Evolutionary conservation across 768 basidiomycete genomes (phyloP).

Genomic region (Austroboletus eburneus): DNA sequence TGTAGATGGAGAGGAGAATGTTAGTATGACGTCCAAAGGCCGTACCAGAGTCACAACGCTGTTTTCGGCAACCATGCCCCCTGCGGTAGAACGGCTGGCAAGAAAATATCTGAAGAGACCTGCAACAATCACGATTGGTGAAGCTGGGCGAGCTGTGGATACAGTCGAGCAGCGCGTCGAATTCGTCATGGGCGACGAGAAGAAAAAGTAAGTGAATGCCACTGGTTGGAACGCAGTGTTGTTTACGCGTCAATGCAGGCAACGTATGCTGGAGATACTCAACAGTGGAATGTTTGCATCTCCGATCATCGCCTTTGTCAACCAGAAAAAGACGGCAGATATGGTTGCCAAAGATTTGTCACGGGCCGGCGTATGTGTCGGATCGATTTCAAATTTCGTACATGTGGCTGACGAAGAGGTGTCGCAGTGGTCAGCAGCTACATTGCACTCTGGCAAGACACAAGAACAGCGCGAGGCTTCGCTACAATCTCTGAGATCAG

Average conservation of each 20-base stretch:
- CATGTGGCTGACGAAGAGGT: neutral
- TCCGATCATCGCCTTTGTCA: conserved; percentile 98
- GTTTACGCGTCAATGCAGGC: conserved; percentile 41
- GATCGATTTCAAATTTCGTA: neutral
- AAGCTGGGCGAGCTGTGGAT: conserved; percentile 96
- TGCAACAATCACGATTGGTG: conserved; percentile 96
- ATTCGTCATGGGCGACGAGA: conserved; percentile 88
- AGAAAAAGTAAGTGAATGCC: conserved; percentile 74
- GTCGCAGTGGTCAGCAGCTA: conserved; percentile 80
- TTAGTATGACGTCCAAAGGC: conserved; percentile 45
- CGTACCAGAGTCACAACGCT: conserved; percentile 90
- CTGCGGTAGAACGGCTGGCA: conserved; percentile 92
- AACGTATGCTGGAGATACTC: conserved; percentile 85
- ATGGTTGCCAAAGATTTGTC: conserved; percentile 94
- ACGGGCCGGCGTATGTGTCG: conserved; percentile 72
- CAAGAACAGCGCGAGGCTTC: conserved; percentile 97
- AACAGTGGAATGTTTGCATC: conserved; percentile 78
- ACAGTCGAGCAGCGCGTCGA: conserved; percentile 97
- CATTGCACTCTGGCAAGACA: conserved; percentile 94
- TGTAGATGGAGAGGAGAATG: conserved; percentile 63
- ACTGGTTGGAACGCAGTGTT: neutral
- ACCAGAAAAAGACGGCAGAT: conserved; percentile 99
- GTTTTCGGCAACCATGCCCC: conserved; percentile 98
- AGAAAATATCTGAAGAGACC: conserved; percentile 91
- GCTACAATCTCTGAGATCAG: conserved; percentile 78